Base-by-base conservation (phyloP, 345 rosid species). In the Melastoma malabathricum region DNA sequence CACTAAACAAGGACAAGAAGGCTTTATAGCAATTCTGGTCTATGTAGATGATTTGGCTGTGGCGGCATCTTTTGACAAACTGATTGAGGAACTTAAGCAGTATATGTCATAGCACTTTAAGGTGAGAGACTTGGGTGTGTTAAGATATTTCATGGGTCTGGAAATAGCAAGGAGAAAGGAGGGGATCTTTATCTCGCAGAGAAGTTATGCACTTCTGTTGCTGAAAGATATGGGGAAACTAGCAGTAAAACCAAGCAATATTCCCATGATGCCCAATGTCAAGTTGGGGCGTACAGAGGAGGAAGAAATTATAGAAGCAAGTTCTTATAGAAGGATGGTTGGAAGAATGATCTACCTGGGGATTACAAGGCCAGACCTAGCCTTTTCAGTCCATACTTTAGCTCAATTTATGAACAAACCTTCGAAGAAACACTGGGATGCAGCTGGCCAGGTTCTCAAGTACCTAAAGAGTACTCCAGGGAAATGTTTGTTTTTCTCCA, bases 381-480 rank as follows among this genome's bases (percentile, higher is more conserved):
- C 18, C 2, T 52, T 15, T 31, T 7, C 19, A 29, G 46, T 52
- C 0, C 56, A 52, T 14, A 16, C 0, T 2, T 15, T 52, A 3
- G 15, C 4, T 31, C 56, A 52, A 17, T 52, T 52, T 44, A 52
- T 52, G 56, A 19, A 52, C 8, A 15, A 16, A 17, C 45, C 45
- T 3, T 6, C 16, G 46, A 44, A 52, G 2, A 2, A 1, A 10
- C 46, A 52, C 10, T 25, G 10, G 19, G 8, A 2, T 2, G 45
- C 45, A 29, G 4, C 19, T 0, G 5, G 3, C 3, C 44, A 29
- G 8, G 56, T 52, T 9, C 18, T 52, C 12, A 15, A 34, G 4
- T 52, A 52, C n/a, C 44, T 29, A 0, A 52, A 52, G 15, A 1
- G n/a, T 0, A 3, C 13, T 29, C 56, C 45, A 4, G 46, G 56